Base-by-base conservation (phyloP, 768 basidiomycete genomes). In the Polyporus arcularius region DNA sequence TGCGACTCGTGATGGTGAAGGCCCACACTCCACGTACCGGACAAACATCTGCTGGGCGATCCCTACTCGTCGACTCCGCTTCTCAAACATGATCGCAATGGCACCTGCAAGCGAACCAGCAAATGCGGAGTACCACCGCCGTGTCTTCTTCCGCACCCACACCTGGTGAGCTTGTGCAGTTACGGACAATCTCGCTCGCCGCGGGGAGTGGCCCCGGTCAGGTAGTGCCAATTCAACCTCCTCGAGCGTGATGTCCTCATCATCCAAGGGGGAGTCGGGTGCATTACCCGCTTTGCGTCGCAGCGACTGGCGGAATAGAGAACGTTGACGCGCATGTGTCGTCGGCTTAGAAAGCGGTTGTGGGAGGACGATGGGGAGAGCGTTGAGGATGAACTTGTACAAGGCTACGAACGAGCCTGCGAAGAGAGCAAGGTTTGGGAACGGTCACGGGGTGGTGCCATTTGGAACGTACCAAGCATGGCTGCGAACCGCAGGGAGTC, bases 31-130 rank as follows among this genome's bases (percentile, higher is more conserved):
- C 8, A 76, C 86, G 52, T 58, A 87, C 92, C 94, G 85, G 53
- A 96, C 94, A 74, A 96, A 92, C 67, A 95, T 70, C 73, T 96
- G 94, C 67, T 96, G 93, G 0, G 89, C 89, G 63, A 95, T 89
- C 16, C 83, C 82, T 15, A 79, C 74, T 58, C 91, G 78, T 39
- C 90, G 73, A 2, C 80, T 80, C 62, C 76, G 79, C 70, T 85
- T 92, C 77, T 95, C 94, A 71, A 88, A 92, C 70, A 88, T 78
- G 45, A 96, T 85, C 2, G 87, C 87, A 3, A 89, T 59, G 2
- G 83, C 85, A 14, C 92, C 92, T 0, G 90, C 86, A 21, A 92
- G 63, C 0, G 87, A 82, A 9, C 94, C 94, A 1, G 94, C 93
- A 16, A 91, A 65, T 0, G 90, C 82, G 2, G 92, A 84, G 67